Evolutionary conservation across 208 protist genomes (phyloP).

Genomic region (Crithidia fasciculata): DNA sequence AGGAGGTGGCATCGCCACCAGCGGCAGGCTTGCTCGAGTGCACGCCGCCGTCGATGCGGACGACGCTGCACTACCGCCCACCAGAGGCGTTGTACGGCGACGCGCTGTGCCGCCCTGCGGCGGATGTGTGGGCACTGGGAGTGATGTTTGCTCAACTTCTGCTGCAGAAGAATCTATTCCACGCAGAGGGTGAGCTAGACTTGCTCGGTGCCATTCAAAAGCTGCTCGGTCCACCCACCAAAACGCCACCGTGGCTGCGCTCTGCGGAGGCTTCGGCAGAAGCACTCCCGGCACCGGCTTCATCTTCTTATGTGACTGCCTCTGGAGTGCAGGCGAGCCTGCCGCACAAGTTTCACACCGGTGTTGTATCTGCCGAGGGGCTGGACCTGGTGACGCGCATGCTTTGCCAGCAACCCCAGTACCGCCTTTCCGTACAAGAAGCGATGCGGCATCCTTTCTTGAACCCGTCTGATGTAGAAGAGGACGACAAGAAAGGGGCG

Average conservation of each 20-base stretch:
- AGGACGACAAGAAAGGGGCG: conserved; percentile 44
- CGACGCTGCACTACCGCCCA: conserved; percentile 88
- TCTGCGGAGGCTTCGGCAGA: neutral
- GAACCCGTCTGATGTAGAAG: conserved; percentile 9
- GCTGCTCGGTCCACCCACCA: conserved; percentile 63
- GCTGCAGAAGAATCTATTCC: conserved; percentile 78
- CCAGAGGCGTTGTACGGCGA: conserved; percentile 83
- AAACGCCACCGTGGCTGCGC: neutral
- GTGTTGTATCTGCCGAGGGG: conserved; percentile 57
- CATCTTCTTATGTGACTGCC: neutral
- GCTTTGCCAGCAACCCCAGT: conserved; percentile 55
- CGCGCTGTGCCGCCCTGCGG: conserved; percentile 50
- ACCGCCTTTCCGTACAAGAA: conserved; percentile 61
- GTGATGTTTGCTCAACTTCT: conserved; percentile 90
- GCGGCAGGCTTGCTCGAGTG: conserved; percentile 24
- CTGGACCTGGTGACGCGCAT: conserved; percentile 75
- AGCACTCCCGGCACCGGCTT: neutral
- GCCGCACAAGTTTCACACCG: conserved; percentile 60
- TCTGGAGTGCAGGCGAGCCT: conserved; percentile 44
- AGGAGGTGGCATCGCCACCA: neutral
- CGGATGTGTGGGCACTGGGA: conserved; percentile 89
- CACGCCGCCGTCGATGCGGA: conserved; percentile 77
- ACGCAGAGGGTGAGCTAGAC: conserved; percentile 66
- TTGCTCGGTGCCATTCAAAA: conserved; percentile 82
- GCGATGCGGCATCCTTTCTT: conserved; percentile 80